phyloP scores from a whole-genome alignment of 352 stramenopile genomes.

The Phytopythium chamaehyphon region DNA sequence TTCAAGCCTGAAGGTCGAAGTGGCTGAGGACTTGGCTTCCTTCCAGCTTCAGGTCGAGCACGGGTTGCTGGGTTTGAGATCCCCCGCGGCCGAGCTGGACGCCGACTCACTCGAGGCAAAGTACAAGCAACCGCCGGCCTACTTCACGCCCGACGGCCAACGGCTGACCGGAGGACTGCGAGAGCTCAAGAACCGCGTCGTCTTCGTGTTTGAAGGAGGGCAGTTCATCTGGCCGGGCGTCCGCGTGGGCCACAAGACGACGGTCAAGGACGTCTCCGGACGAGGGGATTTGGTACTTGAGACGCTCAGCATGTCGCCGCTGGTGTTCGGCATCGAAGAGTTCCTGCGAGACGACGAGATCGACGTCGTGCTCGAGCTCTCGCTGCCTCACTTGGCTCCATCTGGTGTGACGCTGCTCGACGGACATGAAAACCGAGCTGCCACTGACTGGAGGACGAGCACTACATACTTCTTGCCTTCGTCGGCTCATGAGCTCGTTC shows the following conservation, averaged over 20 bases:
- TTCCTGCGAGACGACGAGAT: constrained; percentile 77
- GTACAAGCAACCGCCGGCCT: constrained; percentile 69
- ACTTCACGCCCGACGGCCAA: constrained; percentile 52
- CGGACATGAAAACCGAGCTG: constrained; percentile 54
- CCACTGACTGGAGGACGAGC: constrained; percentile 72
- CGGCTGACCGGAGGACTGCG: constrained; percentile 42
- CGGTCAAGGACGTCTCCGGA: constrained; percentile 38
- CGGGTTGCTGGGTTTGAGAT: constrained; percentile 18
- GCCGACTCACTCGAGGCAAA: constrained; percentile 18
- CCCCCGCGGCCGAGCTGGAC: constrained; percentile 13
- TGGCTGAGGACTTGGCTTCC: constrained; percentile 22
- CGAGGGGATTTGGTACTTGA: constrained; percentile 46
- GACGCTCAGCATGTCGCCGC: constrained; percentile 57
- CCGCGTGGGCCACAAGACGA: constrained; percentile 54
- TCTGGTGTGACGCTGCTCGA: constrained; percentile 61
- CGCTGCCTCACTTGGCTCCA: constrained; percentile 51
- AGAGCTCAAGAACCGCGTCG: constrained; percentile 37
- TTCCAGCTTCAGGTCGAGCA: constrained; percentile 35
- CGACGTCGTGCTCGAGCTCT: constrained; percentile 65
- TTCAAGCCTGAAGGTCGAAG: constrained; percentile 16
- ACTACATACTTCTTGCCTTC: constrained; percentile 76
- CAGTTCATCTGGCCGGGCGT: constrained; percentile 77
- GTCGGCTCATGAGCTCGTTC: constrained; percentile 28
- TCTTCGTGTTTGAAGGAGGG: constrained; percentile 72
- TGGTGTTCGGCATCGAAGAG: constrained; percentile 71